Evolutionary conservation across 768 basidiomycete species (phyloP), one percentile per base, ranked within the genome.

Genomic region (Mycena olivaceomarginata): DNA sequence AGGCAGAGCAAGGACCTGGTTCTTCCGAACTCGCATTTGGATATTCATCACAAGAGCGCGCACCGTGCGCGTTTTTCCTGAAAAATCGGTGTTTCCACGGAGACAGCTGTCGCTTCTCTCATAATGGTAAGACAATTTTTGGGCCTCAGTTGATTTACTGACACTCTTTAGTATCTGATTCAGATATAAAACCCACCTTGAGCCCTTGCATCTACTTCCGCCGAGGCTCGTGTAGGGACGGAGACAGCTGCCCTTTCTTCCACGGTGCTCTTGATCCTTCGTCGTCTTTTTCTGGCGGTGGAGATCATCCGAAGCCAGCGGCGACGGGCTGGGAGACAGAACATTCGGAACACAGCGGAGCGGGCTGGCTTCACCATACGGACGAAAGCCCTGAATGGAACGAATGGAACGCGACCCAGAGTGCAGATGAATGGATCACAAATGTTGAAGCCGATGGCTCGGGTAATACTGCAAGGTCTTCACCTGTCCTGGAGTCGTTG

Each of bases 21-120:
- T 31, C 31, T 31, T 31, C 31, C 31, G 31, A 3, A 31, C 31
- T 31, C 31, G 31, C 31, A 31, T 31, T 31, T 31, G 31, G 31
- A 31, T 31, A 31, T 31, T 31, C 31, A 31, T 31, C 31, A 46
- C 45, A 18, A 11, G 43, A 46, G 12, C 43, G 13, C 37, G 18
- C n/a, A 2, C 31, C 45, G 5, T 78, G 77, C 22, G 15, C 68
- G 5, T 78, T 71, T 18, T 78, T 71, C 37, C 69, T 15, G 41
- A 46, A 72, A 67, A 56, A 62, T 25, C 59, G 74, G 15, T 78
- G 77, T n/a, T 53, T 68, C 4, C n/a, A 74, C 12, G 77, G 77
- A 22, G 72, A 74, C 43, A 53, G 39, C 0, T 77, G 77, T 56
- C 67, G 63, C 7, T 77, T 70, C 45, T 39, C 68, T 64, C 77